phyloP scores from a whole-genome alignment of 2,329 filamentous ascomycete species.

The Mollisia scopiformis region DNA sequence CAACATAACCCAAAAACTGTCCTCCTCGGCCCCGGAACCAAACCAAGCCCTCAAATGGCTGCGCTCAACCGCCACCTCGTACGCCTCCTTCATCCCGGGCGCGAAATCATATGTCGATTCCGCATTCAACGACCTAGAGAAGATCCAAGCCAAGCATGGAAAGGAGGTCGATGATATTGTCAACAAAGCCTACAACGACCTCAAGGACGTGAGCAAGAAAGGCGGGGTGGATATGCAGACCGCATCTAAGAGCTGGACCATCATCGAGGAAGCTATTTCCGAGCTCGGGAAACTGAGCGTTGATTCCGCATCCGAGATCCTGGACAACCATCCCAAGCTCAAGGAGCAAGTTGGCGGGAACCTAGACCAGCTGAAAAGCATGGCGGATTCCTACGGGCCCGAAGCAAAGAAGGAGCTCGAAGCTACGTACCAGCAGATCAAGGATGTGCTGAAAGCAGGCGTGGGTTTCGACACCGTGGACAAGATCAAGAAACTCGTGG shows the following conservation, averaged over 20 bases:
- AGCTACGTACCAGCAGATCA: slow-evolving; percentile 69
- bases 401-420: slow-evolving; percentile 79
- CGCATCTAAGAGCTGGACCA: slow-evolving; percentile 61
- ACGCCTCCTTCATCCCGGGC: slow-evolving; percentile 73
- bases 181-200: slow-evolving; percentile 66
- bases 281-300: slow-evolving; percentile 63
- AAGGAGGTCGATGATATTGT: slow-evolving; percentile 73
- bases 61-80: slow-evolving; percentile 67
- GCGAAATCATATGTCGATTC: slow-evolving; percentile 69
- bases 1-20: slow-evolving; percentile 60
- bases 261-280: slow-evolving; percentile 63
- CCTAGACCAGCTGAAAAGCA: slow-evolving; percentile 68
- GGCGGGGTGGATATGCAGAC: slow-evolving; percentile 64
- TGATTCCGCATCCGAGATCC: slow-evolving; percentile 64
- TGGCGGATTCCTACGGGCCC: slow-evolving; percentile 71
- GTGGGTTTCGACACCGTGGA: slow-evolving; percentile 54
- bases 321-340: slow-evolving; percentile 73
- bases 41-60: slow-evolving; percentile 70
- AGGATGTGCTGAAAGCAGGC: slow-evolving; percentile 64
- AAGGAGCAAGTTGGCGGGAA: slow-evolving; percentile 74
- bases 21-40: slow-evolving; percentile 64
- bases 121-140: slow-evolving; percentile 72
- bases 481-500: slow-evolving; percentile 63
- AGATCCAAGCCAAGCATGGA: slow-evolving; percentile 66
- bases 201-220: slow-evolving; percentile 65